Evolutionary conservation across 768 basidiomycete genomes (phyloP).

Genomic region (Agrocybe praecox): DNA sequence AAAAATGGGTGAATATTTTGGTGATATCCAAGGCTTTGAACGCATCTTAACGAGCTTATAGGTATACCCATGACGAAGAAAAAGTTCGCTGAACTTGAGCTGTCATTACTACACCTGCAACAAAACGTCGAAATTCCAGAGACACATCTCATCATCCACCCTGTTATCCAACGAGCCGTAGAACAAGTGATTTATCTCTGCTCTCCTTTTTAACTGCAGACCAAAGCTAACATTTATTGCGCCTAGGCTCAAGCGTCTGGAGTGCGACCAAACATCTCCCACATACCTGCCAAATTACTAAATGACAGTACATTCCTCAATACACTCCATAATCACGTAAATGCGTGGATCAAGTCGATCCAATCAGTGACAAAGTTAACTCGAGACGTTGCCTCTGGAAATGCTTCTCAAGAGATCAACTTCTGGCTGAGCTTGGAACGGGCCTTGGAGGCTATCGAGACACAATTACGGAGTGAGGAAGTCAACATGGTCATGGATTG

Average conservation of each 20-base stretch:
- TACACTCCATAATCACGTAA: conserved; percentile 89
- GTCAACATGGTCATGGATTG: conserved; percentile 94
- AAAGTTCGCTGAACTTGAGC: conserved; percentile 97
- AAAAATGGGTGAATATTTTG: conserved; percentile 64
- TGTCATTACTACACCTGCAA: conserved; percentile 91
- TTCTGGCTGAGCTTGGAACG: conserved; percentile 97
- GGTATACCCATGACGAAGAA: conserved; percentile 98
- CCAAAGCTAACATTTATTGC: neutral
- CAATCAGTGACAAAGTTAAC: conserved; percentile 96
- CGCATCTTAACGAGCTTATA: conserved; percentile 11
- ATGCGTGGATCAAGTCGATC: conserved; percentile 97
- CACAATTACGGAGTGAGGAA: conserved; percentile 89
- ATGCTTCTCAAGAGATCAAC: conserved; percentile 98
- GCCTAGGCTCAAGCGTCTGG: conserved; percentile 49
- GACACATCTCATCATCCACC: conserved; percentile 91
- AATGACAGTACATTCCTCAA: conserved; percentile 93
- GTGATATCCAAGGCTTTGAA: neutral
- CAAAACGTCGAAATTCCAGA: conserved; percentile 99
- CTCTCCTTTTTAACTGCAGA: neutral
- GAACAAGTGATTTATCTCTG: conserved; percentile 62
- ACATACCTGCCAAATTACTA: conserved; percentile 72
- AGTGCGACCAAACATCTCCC: conserved; percentile 72
- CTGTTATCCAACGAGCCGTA: conserved; percentile 84
- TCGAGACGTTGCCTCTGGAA: conserved; percentile 90
- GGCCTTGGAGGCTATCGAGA: conserved; percentile 91